phyloP scores from a whole-genome alignment of 768 basidiomycete genomes.

The Suillus subluteus region DNA sequence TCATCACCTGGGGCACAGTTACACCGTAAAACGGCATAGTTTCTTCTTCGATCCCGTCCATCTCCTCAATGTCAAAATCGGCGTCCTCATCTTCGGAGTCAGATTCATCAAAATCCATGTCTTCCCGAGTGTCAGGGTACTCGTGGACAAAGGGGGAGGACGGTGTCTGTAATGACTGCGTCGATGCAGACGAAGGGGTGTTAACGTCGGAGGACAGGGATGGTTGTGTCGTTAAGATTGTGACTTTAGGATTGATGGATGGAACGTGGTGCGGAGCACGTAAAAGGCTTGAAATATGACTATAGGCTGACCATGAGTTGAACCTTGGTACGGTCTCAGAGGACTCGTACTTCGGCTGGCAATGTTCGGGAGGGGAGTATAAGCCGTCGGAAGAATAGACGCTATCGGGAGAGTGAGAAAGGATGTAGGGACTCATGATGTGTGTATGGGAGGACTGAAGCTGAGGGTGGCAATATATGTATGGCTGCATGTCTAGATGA shows the following conservation, averaged over 20 bases:
- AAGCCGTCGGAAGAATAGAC: conserved; percentile 23
- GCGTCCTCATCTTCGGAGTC: conserved; percentile 33
- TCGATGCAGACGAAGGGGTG: conserved; percentile 36
- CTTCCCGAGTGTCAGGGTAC: conserved; percentile 14
- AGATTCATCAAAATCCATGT: conserved; percentile 36
- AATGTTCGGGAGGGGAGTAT: conserved; percentile 27
- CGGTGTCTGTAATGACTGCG: conserved; percentile 35
- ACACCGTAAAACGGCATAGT: conserved; percentile 25
- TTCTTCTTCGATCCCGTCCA: conserved; percentile 33
- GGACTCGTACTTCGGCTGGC: conserved; percentile 26
- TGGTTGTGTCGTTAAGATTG: conserved; percentile 28
- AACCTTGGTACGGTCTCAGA: conserved; percentile 12
- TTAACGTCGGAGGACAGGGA: conserved; percentile 29
- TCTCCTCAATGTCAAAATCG: conserved; percentile 39
- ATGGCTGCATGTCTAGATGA: conserved; percentile 23
- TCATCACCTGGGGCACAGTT: conserved; percentile 27
- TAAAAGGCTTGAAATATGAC: conserved; percentile 11
- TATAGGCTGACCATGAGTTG: conserved; percentile 25
- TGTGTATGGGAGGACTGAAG: conserved; percentile 21
- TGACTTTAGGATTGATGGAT: conserved; percentile 33
- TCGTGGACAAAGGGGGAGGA: conserved; percentile 32
- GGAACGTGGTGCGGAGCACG: conserved; percentile 22
- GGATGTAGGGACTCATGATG: conserved; percentile 34
- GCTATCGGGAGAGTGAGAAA: conserved; percentile 22
- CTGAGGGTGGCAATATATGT: conserved; percentile 37